Percentiles rank a stretch among this genome's conserved stretches.
phyloP scores from a whole-genome alignment of 2,329 filamentous ascomycete genomes.

The Cephalotrichum gorgonifer region DNA sequence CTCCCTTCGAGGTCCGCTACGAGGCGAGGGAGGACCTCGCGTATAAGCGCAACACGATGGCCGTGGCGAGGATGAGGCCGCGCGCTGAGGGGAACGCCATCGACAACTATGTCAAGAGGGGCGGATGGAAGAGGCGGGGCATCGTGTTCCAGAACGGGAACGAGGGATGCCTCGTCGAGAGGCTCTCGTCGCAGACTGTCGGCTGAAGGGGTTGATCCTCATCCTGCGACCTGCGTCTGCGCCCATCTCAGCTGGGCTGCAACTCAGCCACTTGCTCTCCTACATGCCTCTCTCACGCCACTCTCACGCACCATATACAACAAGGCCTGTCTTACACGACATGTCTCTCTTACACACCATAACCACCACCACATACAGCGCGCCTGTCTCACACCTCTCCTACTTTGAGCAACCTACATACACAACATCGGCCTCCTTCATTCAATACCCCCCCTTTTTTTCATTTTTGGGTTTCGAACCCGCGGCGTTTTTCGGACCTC shows the following conservation, averaged over 20 bases:
- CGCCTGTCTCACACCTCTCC: too few species aligned
- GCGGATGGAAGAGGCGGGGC: conserved; percentile 32
- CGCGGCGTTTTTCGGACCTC: neutral
- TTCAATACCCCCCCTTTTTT: too few species aligned
- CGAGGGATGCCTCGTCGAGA: neutral
- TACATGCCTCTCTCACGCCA: too few species aligned
- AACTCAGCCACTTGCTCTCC: neutral
- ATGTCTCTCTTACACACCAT: too few species aligned
- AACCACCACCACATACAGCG: too few species aligned
- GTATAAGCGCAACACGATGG: conserved; percentile 17
- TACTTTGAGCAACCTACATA: too few species aligned
- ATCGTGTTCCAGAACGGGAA: conserved; percentile 23
- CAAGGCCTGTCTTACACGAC: too few species aligned
- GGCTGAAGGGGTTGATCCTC: neutral
- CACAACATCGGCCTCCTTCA: too few species aligned
- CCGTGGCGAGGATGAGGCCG: conserved; percentile 18
- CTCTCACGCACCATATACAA: too few species aligned
- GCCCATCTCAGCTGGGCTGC: too few species aligned
- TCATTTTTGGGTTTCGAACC: too few species aligned
- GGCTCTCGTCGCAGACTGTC: conserved; percentile 1
- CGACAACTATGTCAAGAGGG: conserved; percentile 30
- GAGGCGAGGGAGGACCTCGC: conserved; percentile 18
- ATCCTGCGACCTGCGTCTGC: neutral
- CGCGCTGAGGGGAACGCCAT: conserved; percentile 26
- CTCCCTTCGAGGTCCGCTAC: neutral